Evolutionary conservation across 2,329 filamentous ascomycete genomes (phyloP).

Genomic region (Phialemoniopsis sp.): DNA sequence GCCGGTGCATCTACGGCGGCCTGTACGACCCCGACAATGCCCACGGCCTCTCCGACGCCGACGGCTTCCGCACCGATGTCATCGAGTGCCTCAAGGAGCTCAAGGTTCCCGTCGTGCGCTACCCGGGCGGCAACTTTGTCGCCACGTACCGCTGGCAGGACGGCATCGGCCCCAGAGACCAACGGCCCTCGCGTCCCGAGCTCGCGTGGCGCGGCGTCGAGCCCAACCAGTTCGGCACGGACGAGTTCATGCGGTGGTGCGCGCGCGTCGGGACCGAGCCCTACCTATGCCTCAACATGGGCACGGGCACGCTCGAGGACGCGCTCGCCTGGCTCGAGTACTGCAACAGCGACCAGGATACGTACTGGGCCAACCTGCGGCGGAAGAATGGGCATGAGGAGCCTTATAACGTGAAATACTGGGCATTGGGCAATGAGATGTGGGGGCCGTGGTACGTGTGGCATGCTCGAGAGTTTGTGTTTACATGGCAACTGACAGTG

Average conservation of each 20-base stretch:
- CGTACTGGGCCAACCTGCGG: constrained; percentile 77
- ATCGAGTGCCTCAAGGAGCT: constrained; percentile 70
- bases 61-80: constrained; percentile 76
- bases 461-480: too few relatives aligned
- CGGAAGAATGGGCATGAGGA: constrained; percentile 70
- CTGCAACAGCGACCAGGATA: constrained; percentile 73
- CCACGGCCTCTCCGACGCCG: constrained; percentile 54
- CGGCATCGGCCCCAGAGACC: constrained; percentile 69
- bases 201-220: constrained; percentile 77
- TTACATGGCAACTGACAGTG: too few relatives aligned
- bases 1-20: constrained; percentile 81
- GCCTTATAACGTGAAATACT: constrained; percentile 81
- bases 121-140: constrained; percentile 80
- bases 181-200: constrained; percentile 63
- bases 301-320: constrained; percentile 60
- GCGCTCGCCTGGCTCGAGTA: constrained; percentile 78
- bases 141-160: constrained; percentile 86
- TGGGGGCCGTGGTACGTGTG: constrained; percentile 48
- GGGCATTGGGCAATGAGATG: constrained; percentile 76
- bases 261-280: constrained; percentile 67
- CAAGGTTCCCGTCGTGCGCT: constrained; percentile 71
- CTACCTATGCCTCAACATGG: constrained; percentile 77
- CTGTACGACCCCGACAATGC: constrained; percentile 75
- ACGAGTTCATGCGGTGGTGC: constrained; percentile 84
- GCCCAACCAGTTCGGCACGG: constrained; percentile 76